phyloP scores from a whole-genome alignment of 2,329 filamentous ascomycete genomes.

The Dothistroma septosporum region DNA sequence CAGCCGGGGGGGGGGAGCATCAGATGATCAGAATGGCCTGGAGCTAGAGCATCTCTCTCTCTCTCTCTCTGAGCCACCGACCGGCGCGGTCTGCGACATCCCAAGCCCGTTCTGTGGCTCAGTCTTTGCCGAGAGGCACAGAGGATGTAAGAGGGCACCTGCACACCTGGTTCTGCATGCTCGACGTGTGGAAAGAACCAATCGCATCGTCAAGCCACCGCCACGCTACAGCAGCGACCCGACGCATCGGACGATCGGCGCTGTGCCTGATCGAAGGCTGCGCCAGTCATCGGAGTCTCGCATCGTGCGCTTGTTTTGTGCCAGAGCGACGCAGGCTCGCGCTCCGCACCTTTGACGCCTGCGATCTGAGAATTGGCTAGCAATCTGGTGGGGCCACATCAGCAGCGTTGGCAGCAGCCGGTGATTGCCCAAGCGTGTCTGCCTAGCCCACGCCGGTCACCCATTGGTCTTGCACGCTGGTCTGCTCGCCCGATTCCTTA shows the following conservation, averaged over 20 bases:
- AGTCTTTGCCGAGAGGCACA: not conserved
- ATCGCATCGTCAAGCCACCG: not conserved
- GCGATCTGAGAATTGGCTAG: slow-evolving; percentile 9
- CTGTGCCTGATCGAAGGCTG: not conserved
- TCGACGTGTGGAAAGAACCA: not conserved
- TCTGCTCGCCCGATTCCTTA: not conserved
- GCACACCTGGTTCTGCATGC: no score
- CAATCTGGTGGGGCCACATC: slow-evolving; percentile 6
- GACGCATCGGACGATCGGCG: not conserved
- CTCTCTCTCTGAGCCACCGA: not conserved
- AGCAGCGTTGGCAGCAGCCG: not conserved
- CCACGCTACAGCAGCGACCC: not conserved
- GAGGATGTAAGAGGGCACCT: no score
- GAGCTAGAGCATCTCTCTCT: not conserved
- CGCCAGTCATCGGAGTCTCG: not conserved
- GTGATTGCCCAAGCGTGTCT: not conserved
- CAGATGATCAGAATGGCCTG: no score
- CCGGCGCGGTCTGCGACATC: not conserved
- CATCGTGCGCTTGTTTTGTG: not conserved
- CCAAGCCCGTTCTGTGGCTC: not conserved
- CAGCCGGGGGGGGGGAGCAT: no score
- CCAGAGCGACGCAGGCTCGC: not conserved
- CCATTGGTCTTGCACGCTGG: not conserved
- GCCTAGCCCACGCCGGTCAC: slow-evolving; percentile 2
- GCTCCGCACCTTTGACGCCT: no score